These are phyloP conservation scores for Fraxinus cuspidata DNA, from an alignment of 257 asterid genomes.

Conservation along the genomic window DNA sequence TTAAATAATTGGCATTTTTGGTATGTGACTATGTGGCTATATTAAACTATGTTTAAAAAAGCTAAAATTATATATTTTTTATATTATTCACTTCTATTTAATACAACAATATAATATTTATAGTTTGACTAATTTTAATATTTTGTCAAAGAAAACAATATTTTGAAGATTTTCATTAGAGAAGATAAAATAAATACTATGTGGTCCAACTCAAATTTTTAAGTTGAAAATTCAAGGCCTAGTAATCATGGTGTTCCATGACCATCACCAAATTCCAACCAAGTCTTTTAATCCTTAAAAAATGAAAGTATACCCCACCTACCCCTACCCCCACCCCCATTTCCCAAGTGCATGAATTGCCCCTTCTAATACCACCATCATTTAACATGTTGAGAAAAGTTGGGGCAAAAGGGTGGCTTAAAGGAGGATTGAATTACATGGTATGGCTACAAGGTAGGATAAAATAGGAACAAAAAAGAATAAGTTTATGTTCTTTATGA, in stretches of 20 bases:
- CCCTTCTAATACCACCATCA: slow-evolving; percentile 38
- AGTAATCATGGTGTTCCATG: slow-evolving; percentile 49
- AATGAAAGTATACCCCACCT: slow-evolving; percentile 16
- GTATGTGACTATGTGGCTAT: neutral
- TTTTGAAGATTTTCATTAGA: neutral
- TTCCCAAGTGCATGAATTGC: slow-evolving; percentile 40
- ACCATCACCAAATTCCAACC: slow-evolving; percentile 37
- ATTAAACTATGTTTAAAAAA: neutral
- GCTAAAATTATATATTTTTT: neutral
- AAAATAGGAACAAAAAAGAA: slow-evolving; percentile 14
- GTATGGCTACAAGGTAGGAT: slow-evolving; percentile 19
- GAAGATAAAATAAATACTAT: slow-evolving; percentile 17
- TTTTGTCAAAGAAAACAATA: slow-evolving; percentile 2
- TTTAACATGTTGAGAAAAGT: slow-evolving; percentile 54
- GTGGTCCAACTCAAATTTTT: slow-evolving; percentile 19
- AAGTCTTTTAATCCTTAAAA: slow-evolving; percentile 32
- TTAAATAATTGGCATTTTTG: neutral
- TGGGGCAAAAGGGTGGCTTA: slow-evolving; percentile 56
- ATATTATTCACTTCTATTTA: no score
- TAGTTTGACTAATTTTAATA: slow-evolving; percentile 17
- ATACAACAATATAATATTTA: neutral
- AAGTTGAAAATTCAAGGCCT: slow-evolving; percentile 25
- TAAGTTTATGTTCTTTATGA: neutral
- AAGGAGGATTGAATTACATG: slow-evolving; percentile 28
- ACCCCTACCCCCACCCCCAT: neutral